Conservation (phyloP, 441 rosid species). For the Jatropha podagrica region DNA sequence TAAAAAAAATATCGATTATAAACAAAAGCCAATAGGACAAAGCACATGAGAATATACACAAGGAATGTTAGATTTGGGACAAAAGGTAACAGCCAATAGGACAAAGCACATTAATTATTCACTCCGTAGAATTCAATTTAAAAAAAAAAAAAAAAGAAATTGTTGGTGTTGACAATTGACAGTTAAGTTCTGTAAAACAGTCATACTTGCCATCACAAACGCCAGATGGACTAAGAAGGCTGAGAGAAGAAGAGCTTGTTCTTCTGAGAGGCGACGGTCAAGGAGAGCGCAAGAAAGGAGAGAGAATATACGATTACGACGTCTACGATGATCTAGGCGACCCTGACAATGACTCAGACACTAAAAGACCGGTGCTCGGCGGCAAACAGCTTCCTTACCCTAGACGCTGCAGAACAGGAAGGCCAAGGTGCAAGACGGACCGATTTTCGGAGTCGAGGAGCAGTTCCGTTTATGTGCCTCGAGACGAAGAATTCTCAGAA, state of each 20-base stretch:
- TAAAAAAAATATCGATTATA: no score
- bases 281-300: constrained; percentile 35
- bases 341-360: constrained; percentile 35
- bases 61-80: no score
- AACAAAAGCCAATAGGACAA: no score
- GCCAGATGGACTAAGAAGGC: constrained; percentile 39
- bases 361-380: constrained; percentile 61
- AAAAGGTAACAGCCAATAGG: no score
- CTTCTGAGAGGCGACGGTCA: constrained; percentile 37
- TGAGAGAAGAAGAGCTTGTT: constrained; percentile 39
- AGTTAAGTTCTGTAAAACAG: constrained; percentile 13
- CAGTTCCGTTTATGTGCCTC: constrained; percentile 54
- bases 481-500: constrained; percentile 65
- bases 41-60: no score
- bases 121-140: no score
- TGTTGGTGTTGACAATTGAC: no score
- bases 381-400: constrained; percentile 61
- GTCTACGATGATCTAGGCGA: constrained; percentile 59
- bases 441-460: constrained; percentile 47
- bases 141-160: no score
- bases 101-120: no score
- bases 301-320: constrained; percentile 46
- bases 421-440: constrained; percentile 39
- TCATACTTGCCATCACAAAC: constrained; percentile 42
- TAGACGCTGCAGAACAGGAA: constrained; percentile 71